Percentiles rank a stretch among this genome's conserved stretches.
Conservation (phyloP, 495 filamentous ascomycete genomes). For the Talaromyces trachyspermus region DNA sequence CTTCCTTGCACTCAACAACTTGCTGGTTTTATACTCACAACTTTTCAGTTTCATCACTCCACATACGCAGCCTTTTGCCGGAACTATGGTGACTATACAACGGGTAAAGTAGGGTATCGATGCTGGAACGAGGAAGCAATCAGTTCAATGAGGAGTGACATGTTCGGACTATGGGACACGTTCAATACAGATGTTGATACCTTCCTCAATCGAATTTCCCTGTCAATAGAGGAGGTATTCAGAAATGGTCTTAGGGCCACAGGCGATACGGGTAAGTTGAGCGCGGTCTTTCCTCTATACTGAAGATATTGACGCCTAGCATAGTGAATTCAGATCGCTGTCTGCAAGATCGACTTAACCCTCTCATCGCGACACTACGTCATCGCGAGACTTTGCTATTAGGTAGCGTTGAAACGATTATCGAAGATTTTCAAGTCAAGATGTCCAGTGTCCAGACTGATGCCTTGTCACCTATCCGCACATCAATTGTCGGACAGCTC, state of each 20-base stretch:
- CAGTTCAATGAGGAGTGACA: conserved; percentile 1
- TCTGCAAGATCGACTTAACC: conserved; percentile 2
- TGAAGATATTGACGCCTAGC: background rate
- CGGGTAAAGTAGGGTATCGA: background rate
- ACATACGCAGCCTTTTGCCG: conserved; percentile 23
- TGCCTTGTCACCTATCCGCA: conserved; percentile 4
- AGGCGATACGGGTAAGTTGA: conserved; percentile 1
- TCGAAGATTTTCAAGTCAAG: conserved; percentile 1
- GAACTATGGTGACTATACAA: conserved; percentile 16
- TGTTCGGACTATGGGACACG: background rate
- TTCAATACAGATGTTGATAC: background rate
- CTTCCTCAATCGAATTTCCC: background rate
- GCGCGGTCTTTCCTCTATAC: background rate
- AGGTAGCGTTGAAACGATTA: background rate
- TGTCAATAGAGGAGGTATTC: background rate
- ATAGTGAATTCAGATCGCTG: background rate
- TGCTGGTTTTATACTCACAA: background rate
- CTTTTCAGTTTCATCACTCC: conserved; percentile 16
- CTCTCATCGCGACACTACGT: conserved; percentile 3
- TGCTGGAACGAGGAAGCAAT: conserved; percentile 21
- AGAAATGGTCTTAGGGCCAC: background rate
- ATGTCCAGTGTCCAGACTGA: conserved; percentile 1
- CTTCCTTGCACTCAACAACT: background rate
- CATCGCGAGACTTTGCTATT: conserved; percentile 1
- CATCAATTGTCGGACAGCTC: conserved; percentile 3